phyloP scores from a whole-genome alignment of 305 asterid genomes.

The Solanum hybrid region DNA sequence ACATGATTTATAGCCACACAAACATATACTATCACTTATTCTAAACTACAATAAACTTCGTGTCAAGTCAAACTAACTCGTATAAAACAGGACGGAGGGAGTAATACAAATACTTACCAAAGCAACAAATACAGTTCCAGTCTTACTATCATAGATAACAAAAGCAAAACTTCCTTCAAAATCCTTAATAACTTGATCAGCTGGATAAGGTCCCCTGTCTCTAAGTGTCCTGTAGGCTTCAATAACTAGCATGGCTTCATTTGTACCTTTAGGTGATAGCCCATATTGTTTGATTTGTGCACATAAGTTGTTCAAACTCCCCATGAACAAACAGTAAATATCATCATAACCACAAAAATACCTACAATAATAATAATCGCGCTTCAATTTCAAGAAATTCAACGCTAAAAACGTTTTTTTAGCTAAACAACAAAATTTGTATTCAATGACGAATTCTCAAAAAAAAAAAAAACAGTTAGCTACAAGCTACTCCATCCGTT shows the following conservation, averaged over 20 bases:
- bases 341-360: constrained; percentile 61
- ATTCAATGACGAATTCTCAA: not conserved
- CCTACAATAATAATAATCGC: constrained; percentile 4
- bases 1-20: no score
- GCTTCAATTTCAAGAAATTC: not conserved
- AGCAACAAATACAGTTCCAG: constrained; percentile 65
- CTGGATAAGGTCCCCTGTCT: constrained; percentile 85
- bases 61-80: not conserved
- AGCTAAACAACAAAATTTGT: not conserved
- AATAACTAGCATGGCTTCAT: constrained; percentile 76
- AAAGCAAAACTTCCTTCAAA: constrained; percentile 77
- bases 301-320: constrained; percentile 62
- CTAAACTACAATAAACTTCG: no score
- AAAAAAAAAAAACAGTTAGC: not conserved
- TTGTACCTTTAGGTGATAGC: constrained; percentile 28
- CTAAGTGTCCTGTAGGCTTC: constrained; percentile 76
- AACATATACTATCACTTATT: no score
- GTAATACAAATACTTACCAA: constrained; percentile 25
- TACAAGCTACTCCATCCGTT: not conserved
- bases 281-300: constrained; percentile 68
- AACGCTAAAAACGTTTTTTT: not conserved
- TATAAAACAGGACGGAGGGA: not conserved
- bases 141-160: constrained; percentile 60
- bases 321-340: constrained; percentile 63
- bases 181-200: constrained; percentile 77